phyloP scores from a whole-genome alignment of 2,329 filamentous ascomycete species.

The Trichoderma citrinoviride region DNA sequence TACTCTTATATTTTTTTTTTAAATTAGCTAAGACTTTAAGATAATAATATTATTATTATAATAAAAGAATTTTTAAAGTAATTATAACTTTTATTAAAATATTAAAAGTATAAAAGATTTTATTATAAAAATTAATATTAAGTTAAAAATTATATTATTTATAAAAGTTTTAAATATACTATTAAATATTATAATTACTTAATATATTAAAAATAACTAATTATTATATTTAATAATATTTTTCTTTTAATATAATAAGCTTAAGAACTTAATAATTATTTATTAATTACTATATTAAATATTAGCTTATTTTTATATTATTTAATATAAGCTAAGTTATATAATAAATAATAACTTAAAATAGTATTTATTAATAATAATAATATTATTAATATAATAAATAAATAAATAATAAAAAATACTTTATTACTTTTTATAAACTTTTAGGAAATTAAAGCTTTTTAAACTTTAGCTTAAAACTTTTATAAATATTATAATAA shows the following conservation, averaged over 20 bases:
- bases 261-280: neutral
- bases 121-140: neutral
- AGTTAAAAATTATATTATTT: neutral
- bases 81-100: neutral
- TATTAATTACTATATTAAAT: neutral
- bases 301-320: slow-evolving; percentile 19
- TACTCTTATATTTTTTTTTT: neutral
- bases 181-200: neutral
- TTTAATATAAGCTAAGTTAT: neutral
- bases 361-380: neutral
- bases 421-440: neutral
- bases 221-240: neutral
- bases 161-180: neutral
- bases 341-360: neutral
- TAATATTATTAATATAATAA: neutral
- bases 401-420: neutral
- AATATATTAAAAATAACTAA: neutral
- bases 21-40: neutral
- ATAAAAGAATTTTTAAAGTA: too few relatives aligned
- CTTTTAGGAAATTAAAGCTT: neutral
- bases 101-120: neutral
- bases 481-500: neutral
- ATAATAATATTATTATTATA: too few relatives aligned
- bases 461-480: neutral
- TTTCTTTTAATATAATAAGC: neutral